Evolutionary conservation across 805 yeast genomes (phyloP).

Genomic region (Nakazawaea siamensis): DNA sequence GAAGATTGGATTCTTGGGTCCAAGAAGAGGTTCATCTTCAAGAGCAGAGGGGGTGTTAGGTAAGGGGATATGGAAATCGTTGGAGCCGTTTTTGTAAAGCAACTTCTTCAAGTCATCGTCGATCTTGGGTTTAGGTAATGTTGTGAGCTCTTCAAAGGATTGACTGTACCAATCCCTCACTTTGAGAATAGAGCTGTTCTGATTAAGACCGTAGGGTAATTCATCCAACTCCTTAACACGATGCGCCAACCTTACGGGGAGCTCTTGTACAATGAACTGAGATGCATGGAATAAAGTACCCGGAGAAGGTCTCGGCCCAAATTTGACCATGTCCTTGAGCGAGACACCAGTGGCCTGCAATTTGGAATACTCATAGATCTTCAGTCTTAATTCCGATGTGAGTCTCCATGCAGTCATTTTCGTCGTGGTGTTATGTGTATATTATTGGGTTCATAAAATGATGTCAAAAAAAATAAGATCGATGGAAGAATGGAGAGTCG

Average conservation of each 20-base stretch:
- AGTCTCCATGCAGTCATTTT: slow-evolving; percentile 34
- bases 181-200: slow-evolving; percentile 66
- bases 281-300: slow-evolving; percentile 79
- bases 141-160: slow-evolving; percentile 75
- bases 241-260: slow-evolving; percentile 81
- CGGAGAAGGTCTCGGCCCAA: slow-evolving; percentile 72
- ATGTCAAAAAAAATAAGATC: no score
- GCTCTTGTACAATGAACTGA: slow-evolving; percentile 76
- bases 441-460: no score
- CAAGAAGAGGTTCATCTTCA: slow-evolving; percentile 7
- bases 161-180: slow-evolving; percentile 90
- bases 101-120: slow-evolving; percentile 30
- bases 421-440: no score
- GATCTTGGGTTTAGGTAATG: slow-evolving; percentile 50
- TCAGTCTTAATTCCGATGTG: slow-evolving; percentile 39
- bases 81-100: slow-evolving; percentile 18
- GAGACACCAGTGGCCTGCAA: slow-evolving; percentile 81
- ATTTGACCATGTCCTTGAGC: slow-evolving; percentile 83
- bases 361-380: slow-evolving; percentile 57
- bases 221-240: slow-evolving; percentile 78
- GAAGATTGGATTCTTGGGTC: slow-evolving; percentile 13
- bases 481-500: no score
- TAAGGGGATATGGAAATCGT: slow-evolving; percentile 12
- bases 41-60: slow-evolving; percentile 10
- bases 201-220: slow-evolving; percentile 65